Base-by-base conservation (phyloP, 306 rosid species). In the Prosopis cineraria region DNA sequence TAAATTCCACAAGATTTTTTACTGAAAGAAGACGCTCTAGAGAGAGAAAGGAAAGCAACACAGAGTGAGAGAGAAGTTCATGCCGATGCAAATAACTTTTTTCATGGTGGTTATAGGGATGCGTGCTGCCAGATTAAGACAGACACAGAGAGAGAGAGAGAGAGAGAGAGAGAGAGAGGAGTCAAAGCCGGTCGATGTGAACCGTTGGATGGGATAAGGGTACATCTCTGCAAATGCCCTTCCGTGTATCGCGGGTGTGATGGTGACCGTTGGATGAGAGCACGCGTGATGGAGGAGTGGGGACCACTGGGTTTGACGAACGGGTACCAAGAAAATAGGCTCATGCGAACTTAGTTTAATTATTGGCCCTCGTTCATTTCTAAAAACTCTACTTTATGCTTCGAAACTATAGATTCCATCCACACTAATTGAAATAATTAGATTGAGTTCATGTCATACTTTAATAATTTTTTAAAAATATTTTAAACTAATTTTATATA, bases 261-360 rank as follows among this genome's bases (percentile, higher is more conserved):
- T 59, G 30, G 3, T 13, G 68, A 52, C 91, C 98, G 92, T 90
- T 40, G 73, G 97, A 92, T 94, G 56, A 73, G 55, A 80, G 92
- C 98, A 88, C 97, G 98, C 97, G 98, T 91, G 98, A 84, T 75
- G 77, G 78, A 60, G 75, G 74, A 67, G 85, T 89, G 90, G 94
- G 91, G 22, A 81, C 85, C 91, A 12, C 84, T 74, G 75, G 70
- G 86, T 85, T 89, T 92, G 97, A 90, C 93, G 85, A 84, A 69
- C 76, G 82, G 69, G 69, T 72, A 22, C 41, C 73, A 40, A 43
- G 62, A 74, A 71, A 66, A 71, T 75, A 55, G 79, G 67, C 84
- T 44, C 77, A 73, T 40, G 10, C 13, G 31, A 20, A 4, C 75
- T 71, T 71, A 25, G 75, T 45, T 48, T 71, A 45, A 71, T 48